A percentile compares a stretch with the other conserved stretches of the same genome.
Conservation (phyloP, 2,329 filamentous ascomycete species). For the Incumbomyces delicatus region DNA sequence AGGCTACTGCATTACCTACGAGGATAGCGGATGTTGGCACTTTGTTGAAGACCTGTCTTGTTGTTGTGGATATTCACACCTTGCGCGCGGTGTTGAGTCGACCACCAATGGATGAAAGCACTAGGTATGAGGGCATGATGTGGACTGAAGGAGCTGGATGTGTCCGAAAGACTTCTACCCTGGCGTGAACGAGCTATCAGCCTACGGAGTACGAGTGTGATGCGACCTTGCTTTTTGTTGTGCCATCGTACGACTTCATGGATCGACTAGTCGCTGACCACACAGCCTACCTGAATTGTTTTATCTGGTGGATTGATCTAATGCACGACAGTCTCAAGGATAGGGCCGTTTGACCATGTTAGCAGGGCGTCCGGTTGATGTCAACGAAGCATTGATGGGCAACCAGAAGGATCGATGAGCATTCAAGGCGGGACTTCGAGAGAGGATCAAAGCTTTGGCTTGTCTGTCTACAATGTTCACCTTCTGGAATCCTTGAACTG, state of each 20-base stretch:
- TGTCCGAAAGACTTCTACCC: background rate
- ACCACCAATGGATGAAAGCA: constrained; percentile 8
- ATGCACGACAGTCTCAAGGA: constrained; percentile 7
- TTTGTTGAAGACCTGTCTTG: constrained; percentile 15
- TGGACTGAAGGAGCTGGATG: constrained; percentile 3
- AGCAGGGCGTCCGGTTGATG: background rate
- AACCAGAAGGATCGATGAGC: constrained; percentile 18
- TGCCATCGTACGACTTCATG: constrained; percentile 12
- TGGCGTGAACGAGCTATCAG: background rate
- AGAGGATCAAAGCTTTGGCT: constrained; percentile 89
- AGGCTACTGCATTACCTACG: constrained; percentile 72
- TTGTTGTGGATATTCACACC: constrained; percentile 11
- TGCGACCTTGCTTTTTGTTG: constrained; percentile 5
- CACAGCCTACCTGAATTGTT: constrained; percentile 9
- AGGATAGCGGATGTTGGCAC: constrained; percentile 49
- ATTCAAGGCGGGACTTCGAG: constrained; percentile 65
- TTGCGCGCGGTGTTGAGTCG: constrained; percentile 5
- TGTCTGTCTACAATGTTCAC: constrained; percentile 50
- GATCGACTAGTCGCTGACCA: constrained; percentile 13
- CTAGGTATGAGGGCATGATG: constrained; percentile 7
- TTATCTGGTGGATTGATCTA: constrained; percentile 2
- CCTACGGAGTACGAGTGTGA: constrained; percentile 1
- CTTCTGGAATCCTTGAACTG: constrained; percentile 12
- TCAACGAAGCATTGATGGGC: constrained; percentile 6
- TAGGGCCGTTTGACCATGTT: constrained; percentile 6